phyloP scores from a whole-genome alignment of 805 yeast species.

The Kuraishia hungarica region DNA sequence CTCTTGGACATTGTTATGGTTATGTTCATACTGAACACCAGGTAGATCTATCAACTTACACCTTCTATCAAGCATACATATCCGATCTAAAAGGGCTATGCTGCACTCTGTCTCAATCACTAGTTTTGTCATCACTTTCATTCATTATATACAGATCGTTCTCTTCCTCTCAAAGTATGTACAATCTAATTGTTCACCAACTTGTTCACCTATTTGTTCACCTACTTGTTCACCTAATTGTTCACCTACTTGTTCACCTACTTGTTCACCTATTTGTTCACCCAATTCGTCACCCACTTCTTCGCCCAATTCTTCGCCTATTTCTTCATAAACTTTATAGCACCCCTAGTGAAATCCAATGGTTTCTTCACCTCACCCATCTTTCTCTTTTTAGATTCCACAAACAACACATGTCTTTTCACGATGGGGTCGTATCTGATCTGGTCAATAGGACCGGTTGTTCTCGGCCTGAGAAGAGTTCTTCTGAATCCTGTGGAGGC shows the following conservation, averaged over 20 bases:
- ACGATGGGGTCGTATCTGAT: slow-evolving; percentile 85
- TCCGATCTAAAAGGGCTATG: too few relatives aligned
- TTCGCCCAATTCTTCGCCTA: too few relatives aligned
- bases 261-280: slow-evolving; percentile 29
- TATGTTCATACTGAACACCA: too few relatives aligned
- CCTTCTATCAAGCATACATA: too few relatives aligned
- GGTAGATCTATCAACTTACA: too few relatives aligned
- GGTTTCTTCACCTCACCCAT: slow-evolving; percentile 45
- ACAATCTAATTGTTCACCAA: slow-evolving; percentile 21
- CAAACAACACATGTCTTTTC: slow-evolving; percentile 84
- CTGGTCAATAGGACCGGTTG: slow-evolving; percentile 70
- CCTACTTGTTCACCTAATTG: slow-evolving; percentile 31
- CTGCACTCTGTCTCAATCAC: too few relatives aligned
- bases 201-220: slow-evolving; percentile 33
- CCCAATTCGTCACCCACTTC: slow-evolving; percentile 38
- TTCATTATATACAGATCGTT: not conserved
- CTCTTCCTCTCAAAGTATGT: slow-evolving; percentile 6
- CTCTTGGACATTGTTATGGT: too few relatives aligned
- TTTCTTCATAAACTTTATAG: slow-evolving; percentile 26
- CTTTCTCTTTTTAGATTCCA: slow-evolving; percentile 82
- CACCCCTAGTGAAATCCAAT: slow-evolving; percentile 37
- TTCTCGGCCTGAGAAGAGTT: slow-evolving; percentile 73
- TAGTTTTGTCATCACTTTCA: not conserved
- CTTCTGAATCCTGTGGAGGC: slow-evolving; percentile 88
- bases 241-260: slow-evolving; percentile 29